Conservation (phyloP, 2,329 filamentous ascomycete genomes). For the Capronia epimyces region DNA sequence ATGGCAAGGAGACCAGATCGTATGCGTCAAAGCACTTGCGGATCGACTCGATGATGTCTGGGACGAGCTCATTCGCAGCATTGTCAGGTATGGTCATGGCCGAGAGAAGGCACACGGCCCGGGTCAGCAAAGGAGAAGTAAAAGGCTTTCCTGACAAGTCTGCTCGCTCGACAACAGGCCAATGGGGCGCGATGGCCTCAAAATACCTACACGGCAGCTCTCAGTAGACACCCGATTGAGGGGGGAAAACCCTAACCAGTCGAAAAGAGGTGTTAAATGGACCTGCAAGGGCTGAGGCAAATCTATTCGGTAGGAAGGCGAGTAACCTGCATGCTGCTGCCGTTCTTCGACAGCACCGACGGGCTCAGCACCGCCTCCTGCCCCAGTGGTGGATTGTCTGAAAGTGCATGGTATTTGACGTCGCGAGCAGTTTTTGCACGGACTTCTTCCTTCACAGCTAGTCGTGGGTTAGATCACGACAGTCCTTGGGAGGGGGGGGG, state of each 20-base stretch:
- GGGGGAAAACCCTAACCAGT: neutral
- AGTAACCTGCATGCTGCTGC: no score
- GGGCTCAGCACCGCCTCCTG: no score
- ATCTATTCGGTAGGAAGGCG: neutral
- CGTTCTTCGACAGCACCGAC: no score
- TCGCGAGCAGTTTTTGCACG: neutral
- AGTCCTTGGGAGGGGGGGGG: no score
- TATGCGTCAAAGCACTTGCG: constrained; percentile 3
- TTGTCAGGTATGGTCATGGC: neutral
- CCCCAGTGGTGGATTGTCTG: neutral
- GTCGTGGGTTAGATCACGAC: no score
- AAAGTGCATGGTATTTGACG: neutral
- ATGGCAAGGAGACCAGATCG: constrained; percentile 1
- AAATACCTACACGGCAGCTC: neutral
- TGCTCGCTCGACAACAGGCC: constrained; percentile 2
- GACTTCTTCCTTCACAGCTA: constrained; percentile 2
- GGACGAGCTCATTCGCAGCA: neutral
- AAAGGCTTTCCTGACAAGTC: neutral
- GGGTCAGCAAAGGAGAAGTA: constrained; percentile 2
- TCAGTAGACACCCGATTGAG: no score
- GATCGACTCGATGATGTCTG: neutral
- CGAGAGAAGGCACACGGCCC: constrained; percentile 2
- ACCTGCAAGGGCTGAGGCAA: neutral
- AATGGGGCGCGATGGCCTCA: neutral
- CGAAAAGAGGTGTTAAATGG: neutral